Evolutionary conservation across 768 basidiomycete genomes (phyloP).

Genomic region (Rubroboletus pulcherrimus): DNA sequence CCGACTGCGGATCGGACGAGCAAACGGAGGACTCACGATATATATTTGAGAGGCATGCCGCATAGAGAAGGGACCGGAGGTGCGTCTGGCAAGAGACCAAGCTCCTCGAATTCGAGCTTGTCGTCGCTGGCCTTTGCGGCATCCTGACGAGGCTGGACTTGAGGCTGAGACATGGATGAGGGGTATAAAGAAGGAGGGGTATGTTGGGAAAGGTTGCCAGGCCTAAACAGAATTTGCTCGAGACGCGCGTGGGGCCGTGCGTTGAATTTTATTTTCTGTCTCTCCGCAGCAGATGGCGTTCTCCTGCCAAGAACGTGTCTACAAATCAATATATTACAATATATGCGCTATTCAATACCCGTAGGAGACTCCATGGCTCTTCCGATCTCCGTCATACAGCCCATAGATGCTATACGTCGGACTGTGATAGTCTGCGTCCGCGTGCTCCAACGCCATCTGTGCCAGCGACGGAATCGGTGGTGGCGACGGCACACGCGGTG

Average conservation of each 20-base stretch:
- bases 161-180: constrained; percentile 23
- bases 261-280: constrained; percentile 5
- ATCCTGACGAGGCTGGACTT: constrained; percentile 14
- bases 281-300: constrained; percentile 18
- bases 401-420: constrained; percentile 84
- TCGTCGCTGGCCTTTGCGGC: constrained; percentile 29
- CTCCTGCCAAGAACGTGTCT: constrained; percentile 6
- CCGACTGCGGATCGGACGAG: constrained; percentile 5
- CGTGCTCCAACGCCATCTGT: constrained; percentile 68
- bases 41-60: constrained; percentile 74
- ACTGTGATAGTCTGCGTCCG: constrained; percentile 64
- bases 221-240: background rate
- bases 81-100: constrained; percentile 38
- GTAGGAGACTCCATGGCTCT: constrained; percentile 37
- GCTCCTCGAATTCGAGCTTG: constrained; percentile 44
- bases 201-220: constrained; percentile 3
- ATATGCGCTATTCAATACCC: constrained; percentile 15
- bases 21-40: constrained; percentile 53
- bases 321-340: constrained; percentile 13
- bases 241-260: background rate
- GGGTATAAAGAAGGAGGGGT: constrained; percentile 24
- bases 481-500: constrained; percentile 78
- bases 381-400: constrained; percentile 62
- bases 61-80: constrained; percentile 51
- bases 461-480: constrained; percentile 68